phyloP scores from a whole-genome alignment of 495 filamentous ascomycete genomes.

The Podospora anserina region DNA sequence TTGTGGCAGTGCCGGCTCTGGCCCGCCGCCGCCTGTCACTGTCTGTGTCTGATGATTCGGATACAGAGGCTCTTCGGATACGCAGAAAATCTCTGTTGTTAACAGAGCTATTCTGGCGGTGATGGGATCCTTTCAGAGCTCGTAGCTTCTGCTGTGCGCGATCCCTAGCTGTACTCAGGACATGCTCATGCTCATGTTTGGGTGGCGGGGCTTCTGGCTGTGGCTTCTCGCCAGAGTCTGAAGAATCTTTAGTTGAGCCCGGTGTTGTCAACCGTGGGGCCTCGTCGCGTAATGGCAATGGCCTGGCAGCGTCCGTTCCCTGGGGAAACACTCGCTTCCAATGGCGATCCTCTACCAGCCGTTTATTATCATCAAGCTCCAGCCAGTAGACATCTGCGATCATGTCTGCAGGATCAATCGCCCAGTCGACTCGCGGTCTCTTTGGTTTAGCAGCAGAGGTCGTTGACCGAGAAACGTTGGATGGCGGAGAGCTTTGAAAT shows the following conservation, averaged over 20 bases:
- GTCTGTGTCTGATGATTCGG: slow-evolving; percentile 48
- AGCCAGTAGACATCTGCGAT: slow-evolving; percentile 84
- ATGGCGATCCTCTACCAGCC: slow-evolving; percentile 67
- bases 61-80: slow-evolving; percentile 40
- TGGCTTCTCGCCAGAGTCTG: slow-evolving; percentile 17
- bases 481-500: slow-evolving; percentile 33
- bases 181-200: slow-evolving; percentile 33
- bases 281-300: slow-evolving; percentile 24
- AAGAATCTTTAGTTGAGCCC: slow-evolving; percentile 26
- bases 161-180: slow-evolving; percentile 37
- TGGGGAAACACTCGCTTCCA: slow-evolving; percentile 66
- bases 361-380: slow-evolving; percentile 71
- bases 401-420: slow-evolving; percentile 70
- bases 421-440: slow-evolving; percentile 75
- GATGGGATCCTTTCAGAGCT: slow-evolving; percentile 47
- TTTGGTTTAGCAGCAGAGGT: slow-evolving; percentile 47
- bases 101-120: slow-evolving; percentile 41
- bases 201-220: slow-evolving; percentile 18
- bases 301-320: slow-evolving; percentile 24
- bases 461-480: slow-evolving; percentile 30
- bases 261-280: slow-evolving; percentile 19
- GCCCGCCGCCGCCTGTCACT: slow-evolving; percentile 38
- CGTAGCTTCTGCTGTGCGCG: slow-evolving; percentile 50
- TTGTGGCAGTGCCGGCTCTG: slow-evolving; percentile 36
- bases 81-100: slow-evolving; percentile 41